Conservation (phyloP, 768 basidiomycete genomes). For the Pleurotus sapidus region DNA sequence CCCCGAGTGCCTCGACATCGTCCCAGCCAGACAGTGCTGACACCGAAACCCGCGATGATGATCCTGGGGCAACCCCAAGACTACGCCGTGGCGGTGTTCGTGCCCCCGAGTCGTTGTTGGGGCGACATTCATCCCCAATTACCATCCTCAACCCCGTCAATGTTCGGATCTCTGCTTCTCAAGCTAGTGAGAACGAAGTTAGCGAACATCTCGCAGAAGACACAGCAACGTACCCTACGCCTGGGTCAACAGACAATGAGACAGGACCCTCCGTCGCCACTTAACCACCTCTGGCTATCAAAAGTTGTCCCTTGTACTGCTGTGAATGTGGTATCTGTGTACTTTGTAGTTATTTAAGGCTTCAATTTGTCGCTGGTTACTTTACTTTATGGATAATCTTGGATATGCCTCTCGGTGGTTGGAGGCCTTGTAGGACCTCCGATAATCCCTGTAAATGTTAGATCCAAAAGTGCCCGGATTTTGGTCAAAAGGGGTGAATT, state of each 20-base stretch:
- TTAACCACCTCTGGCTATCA: neutral
- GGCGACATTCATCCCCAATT: constrained; percentile 39
- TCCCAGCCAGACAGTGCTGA: constrained; percentile 14
- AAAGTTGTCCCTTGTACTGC: neutral
- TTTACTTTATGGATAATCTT: no score
- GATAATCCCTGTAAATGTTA: no score
- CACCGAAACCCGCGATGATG: constrained; percentile 31
- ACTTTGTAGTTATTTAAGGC: no score
- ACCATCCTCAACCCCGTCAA: constrained; percentile 8
- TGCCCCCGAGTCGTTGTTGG: constrained; percentile 58
- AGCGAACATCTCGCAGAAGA: constrained; percentile 18
- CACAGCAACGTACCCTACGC: constrained; percentile 43
- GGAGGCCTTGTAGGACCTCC: no score
- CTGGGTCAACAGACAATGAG: constrained; percentile 43
- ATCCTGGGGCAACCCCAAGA: constrained; percentile 38
- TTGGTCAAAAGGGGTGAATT: no score
- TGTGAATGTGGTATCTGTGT: no score
- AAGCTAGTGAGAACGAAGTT: constrained; percentile 4
- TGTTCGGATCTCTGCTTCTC: constrained; percentile 7
- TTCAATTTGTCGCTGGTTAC: no score
- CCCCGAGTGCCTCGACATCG: constrained; percentile 14
- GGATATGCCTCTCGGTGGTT: no score
- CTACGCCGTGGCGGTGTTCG: constrained; percentile 67
- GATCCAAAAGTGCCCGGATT: no score
- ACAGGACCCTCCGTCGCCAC: constrained; percentile 25